Evolutionary conservation across 805 yeast species (phyloP), one percentile per base, ranked within the genome.

Genomic region (Wickerhamomyces canadensis): DNA sequence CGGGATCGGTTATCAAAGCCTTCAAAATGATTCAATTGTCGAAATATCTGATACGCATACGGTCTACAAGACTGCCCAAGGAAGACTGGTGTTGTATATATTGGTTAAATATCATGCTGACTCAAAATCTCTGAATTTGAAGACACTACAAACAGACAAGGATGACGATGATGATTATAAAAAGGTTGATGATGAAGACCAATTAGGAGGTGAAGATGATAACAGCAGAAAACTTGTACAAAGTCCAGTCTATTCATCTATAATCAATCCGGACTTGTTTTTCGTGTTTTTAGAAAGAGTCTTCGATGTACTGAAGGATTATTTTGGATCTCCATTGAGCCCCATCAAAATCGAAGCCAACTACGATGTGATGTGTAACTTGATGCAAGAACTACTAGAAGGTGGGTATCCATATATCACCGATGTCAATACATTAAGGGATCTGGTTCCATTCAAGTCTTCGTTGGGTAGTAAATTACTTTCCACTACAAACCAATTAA

Each of bases 381-480:
- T 91, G 26, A 61, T 89, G 42, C 82, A 78, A 51, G 93, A 84
- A 52, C 76, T 85, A 77, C 53, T 88, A 12, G 95, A 86, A 48
- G 80, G 76, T 27, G 89, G 91, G 4, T 67, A 71, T 24, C 95
- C 96, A 3, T 74, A 74, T 44, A 64, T 74, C 33, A 78, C 87
- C 0, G 95, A 88, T 45, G 65, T 77, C 36, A 85, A 86, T 55
- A 71, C 76, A 33, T 56, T 91, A 25, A 66, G 77, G 36, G 91
- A 83, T 36, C 58, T 79, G 9, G 78, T 88, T 0, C 94, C 95
- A 8, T 70, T 49, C 29, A 57, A 59, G 31, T 42, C 52, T 7
- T 59, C 62, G 22, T 40, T 65, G 4, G 47, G 54, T 1, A 52
- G 65, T 6, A 60, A 57, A 28, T 43, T 63, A 14, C 37, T 65